Evolutionary conservation across 2,329 filamentous ascomycete genomes (phyloP).

Genomic region (Sclerotinia subarctica): DNA sequence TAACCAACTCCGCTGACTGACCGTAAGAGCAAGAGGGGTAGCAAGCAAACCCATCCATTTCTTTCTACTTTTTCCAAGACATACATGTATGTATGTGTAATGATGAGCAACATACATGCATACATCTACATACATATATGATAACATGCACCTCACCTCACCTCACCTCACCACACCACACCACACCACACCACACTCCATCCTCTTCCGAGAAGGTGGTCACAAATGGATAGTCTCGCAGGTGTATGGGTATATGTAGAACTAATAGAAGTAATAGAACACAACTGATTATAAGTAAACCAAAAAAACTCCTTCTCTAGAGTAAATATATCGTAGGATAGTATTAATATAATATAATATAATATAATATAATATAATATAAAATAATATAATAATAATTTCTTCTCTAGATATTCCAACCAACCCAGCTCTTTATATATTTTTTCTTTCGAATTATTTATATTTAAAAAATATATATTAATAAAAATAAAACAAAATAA

Average conservation of each 20-base stretch:
- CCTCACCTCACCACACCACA: no score
- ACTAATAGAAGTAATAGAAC: not conserved
- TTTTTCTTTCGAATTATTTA: no score
- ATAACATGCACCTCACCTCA: not conserved
- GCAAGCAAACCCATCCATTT: not conserved
- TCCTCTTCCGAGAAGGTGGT: conserved; percentile 7
- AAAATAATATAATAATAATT: no score
- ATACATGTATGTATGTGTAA: not conserved
- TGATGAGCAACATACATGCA: not conserved
- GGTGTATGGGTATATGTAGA: not conserved
- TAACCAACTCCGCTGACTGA: conserved; percentile 1
- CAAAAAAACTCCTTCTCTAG: not conserved
- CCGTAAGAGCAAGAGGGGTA: conserved; percentile 2
- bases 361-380: no score
- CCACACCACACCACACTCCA: not conserved
- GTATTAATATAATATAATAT: no score
- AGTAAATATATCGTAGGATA: not conserved
- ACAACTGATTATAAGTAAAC: not conserved
- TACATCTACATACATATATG: not conserved
- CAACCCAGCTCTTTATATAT: no score
- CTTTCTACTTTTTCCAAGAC: not conserved
- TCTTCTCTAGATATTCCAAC: no score
- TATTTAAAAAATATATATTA: no score
- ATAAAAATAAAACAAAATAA: no score
- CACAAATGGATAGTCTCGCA: conserved; percentile 10